Evolutionary conservation across 768 basidiomycete species (phyloP).

Genomic region (Phallus indusiatus): DNA sequence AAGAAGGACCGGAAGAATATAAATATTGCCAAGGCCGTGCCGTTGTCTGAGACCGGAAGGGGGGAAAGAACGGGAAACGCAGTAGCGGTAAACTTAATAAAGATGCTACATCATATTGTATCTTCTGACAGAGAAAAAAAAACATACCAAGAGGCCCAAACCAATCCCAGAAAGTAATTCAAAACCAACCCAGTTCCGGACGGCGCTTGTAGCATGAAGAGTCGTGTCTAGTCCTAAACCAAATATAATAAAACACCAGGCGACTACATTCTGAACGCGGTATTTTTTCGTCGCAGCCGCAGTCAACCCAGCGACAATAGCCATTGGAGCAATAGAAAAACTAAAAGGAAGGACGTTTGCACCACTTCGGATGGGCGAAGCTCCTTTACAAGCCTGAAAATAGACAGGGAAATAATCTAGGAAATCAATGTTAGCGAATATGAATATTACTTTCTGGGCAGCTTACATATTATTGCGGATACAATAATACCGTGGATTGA

Average conservation of each 20-base stretch:
- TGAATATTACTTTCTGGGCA: not conserved
- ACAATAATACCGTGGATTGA: constrained; percentile 22
- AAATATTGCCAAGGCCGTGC: constrained; percentile 18
- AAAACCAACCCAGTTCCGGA: constrained; percentile 21
- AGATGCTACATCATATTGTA: not conserved
- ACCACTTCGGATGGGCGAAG: constrained; percentile 28
- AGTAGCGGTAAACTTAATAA: constrained; percentile 15
- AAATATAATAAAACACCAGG: constrained; percentile 24
- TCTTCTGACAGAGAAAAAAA: not conserved
- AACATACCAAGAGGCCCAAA: constrained; percentile 7
- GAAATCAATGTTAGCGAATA: constrained; percentile 14
- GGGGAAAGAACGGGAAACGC: constrained; percentile 29
- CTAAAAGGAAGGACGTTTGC: constrained; percentile 26
- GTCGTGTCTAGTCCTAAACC: constrained; percentile 26
- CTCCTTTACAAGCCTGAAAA: constrained; percentile 35
- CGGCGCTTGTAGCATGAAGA: constrained; percentile 15
- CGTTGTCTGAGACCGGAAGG: constrained; percentile 15
- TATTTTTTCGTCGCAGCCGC: constrained; percentile 26
- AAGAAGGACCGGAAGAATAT: constrained; percentile 2
- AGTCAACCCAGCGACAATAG: constrained; percentile 27
- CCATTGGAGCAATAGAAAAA: constrained; percentile 29
- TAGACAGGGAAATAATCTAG: constrained; percentile 35
- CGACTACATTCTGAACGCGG: constrained; percentile 24
- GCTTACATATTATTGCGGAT: constrained; percentile 1
- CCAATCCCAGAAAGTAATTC: constrained; percentile 16